Percentiles rank a stretch among this genome's conserved stretches.
Conservation (phyloP, 192 early-diverging fungal species). For the Backusella psychrophila region DNA sequence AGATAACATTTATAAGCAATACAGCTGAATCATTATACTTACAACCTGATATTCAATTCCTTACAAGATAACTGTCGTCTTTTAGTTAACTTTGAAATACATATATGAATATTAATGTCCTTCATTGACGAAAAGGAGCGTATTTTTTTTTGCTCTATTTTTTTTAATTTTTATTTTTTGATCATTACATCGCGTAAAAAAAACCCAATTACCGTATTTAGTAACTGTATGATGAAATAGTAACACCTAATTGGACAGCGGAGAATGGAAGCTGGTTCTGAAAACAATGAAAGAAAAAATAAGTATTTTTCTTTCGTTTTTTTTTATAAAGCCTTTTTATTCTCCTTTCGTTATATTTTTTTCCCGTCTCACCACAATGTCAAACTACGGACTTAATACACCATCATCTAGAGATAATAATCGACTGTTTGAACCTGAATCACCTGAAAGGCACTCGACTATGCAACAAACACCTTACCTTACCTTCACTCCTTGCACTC, state of each 20-base stretch:
- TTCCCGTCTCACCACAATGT: conserved; percentile 8
- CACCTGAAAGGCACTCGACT: background rate
- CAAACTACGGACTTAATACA: background rate
- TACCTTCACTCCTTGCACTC: conserved; percentile 12
- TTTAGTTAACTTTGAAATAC: conserved; percentile 5
- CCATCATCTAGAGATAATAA: background rate
- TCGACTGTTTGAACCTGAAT: background rate
- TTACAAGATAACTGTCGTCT: background rate
- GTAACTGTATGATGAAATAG: background rate
- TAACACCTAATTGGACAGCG: background rate
- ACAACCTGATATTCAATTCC: background rate
- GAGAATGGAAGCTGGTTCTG: conserved; percentile 6
- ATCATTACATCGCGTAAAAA: background rate
- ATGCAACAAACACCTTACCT: background rate
- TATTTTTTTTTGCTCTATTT: background rate
- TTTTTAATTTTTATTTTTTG: background rate
- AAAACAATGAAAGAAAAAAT: background rate
- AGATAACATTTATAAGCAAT: background rate
- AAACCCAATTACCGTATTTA: background rate
- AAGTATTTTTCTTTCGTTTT: background rate
- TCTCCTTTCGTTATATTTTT: background rate
- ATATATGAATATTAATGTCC: background rate
- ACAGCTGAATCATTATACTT: background rate
- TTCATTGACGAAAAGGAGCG: background rate
- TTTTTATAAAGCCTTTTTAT: background rate